Conservation (phyloP, 768 basidiomycete species). For the Rhizopogon vulgaris region DNA sequence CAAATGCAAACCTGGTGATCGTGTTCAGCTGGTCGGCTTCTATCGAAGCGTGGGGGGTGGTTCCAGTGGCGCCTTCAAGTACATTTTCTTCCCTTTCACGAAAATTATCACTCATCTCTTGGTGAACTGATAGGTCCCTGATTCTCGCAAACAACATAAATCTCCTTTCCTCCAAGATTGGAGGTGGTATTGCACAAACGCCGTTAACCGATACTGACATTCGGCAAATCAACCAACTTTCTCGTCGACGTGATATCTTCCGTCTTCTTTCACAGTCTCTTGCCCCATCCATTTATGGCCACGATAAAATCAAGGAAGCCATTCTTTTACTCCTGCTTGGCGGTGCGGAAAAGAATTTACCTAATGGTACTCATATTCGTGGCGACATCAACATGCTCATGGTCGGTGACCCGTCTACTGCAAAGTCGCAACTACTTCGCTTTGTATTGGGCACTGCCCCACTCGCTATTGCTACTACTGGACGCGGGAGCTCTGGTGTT, state of each 20-base stretch:
- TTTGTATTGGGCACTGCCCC: slow-evolving; percentile 96
- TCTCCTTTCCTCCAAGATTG: slow-evolving; percentile 88
- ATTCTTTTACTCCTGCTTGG: slow-evolving; percentile 90
- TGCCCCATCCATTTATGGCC: slow-evolving; percentile 95
- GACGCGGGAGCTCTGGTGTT: slow-evolving; percentile 96
- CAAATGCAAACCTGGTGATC: slow-evolving; percentile 95
- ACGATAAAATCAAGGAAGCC: slow-evolving; percentile 93
- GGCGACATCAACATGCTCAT: slow-evolving; percentile 99
- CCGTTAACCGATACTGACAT: slow-evolving; percentile 91
- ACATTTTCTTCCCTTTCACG: slow-evolving; percentile 9
- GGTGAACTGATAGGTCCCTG: slow-evolving; percentile 57
- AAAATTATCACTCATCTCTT: slow-evolving; percentile 9
- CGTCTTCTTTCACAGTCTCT: slow-evolving; percentile 86
- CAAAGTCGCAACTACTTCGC: slow-evolving; percentile 92
- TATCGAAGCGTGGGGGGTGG: slow-evolving; percentile 95
- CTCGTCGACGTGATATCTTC: slow-evolving; percentile 85
- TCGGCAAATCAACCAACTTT: slow-evolving; percentile 89
- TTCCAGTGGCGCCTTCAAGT: slow-evolving; percentile 92
- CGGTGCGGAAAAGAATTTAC: slow-evolving; percentile 95
- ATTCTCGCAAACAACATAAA: slow-evolving; percentile 95
- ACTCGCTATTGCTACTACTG: slow-evolving; percentile 96
- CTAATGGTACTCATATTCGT: slow-evolving; percentile 97
- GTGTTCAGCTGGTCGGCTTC: slow-evolving; percentile 92
- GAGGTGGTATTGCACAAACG: slow-evolving; percentile 91
- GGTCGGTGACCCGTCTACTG: slow-evolving; percentile 99